Evolutionary conservation across 192 early-diverging fungal genomes (phyloP).

Genomic region (Ambispora gerdemannii): DNA sequence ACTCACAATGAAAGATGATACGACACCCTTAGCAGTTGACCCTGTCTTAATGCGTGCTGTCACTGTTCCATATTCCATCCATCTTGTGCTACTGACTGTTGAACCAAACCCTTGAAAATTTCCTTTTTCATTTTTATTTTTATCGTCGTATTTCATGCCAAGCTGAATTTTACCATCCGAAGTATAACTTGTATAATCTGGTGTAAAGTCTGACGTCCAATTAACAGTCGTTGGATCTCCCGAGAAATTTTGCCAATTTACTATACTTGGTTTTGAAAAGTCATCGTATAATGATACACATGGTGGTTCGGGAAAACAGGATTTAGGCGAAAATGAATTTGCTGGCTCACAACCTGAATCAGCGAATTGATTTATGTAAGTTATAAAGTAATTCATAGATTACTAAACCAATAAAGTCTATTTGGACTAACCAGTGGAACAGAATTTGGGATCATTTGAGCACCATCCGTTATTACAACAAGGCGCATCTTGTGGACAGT

Average conservation of each 20-base stretch:
- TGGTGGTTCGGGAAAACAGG: conserved; percentile 39
- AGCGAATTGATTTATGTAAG: background rate
- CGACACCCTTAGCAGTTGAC: conserved; percentile 48
- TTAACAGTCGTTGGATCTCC: conserved; percentile 45
- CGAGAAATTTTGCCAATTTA: conserved; percentile 34
- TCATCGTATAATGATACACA: conserved; percentile 32
- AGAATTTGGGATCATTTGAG: conserved; percentile 38
- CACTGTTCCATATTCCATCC: conserved; percentile 59
- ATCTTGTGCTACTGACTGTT: conserved; percentile 51
- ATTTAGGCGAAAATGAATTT: conserved; percentile 38
- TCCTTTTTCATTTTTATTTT: conserved; percentile 37
- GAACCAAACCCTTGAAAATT: conserved; percentile 59
- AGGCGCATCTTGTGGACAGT: conserved; percentile 45
- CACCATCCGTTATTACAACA: conserved; percentile 46
- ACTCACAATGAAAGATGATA: conserved; percentile 53
- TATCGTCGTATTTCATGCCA: conserved; percentile 29
- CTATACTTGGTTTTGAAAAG: conserved; percentile 28
- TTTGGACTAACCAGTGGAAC: conserved; percentile 25
- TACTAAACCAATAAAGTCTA: background rate
- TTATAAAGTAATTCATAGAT: background rate
- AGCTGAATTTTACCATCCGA: conserved; percentile 43
- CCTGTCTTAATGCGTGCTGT: conserved; percentile 52
- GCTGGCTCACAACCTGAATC: conserved; percentile 40
- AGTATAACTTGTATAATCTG: conserved; percentile 40
- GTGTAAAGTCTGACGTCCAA: conserved; percentile 53